Conservation (phyloP, 257 asterid genomes). For the Nicotiana knightiana region DNA sequence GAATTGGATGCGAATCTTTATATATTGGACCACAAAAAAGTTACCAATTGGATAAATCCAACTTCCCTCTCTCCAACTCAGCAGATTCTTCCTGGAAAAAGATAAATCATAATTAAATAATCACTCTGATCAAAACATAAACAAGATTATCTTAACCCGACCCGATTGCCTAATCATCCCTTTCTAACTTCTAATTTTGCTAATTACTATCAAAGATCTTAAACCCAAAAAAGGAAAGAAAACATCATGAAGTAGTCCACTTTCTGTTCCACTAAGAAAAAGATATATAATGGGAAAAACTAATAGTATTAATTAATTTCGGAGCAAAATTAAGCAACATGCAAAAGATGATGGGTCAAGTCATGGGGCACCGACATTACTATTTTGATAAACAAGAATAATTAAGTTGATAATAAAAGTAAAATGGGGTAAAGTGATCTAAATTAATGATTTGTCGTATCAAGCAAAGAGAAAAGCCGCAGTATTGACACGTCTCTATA, state of each 20-base stretch:
- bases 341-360: not conserved
- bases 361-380: not conserved
- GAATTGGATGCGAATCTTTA: constrained; percentile 38
- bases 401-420: not conserved
- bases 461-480: constrained; percentile 15
- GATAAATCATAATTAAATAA: constrained; percentile 22
- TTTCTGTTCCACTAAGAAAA: not conserved
- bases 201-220: not conserved
- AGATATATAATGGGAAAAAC: not conserved
- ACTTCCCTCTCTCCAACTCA: constrained; percentile 66
- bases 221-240: not conserved
- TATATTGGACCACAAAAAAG: constrained; percentile 20
- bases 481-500: constrained; percentile 34
- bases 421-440: not conserved
- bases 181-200: not conserved
- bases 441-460: not conserved
- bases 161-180: not conserved
- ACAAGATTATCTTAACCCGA: constrained; percentile 18
- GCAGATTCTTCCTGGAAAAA: constrained; percentile 52
- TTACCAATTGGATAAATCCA: constrained; percentile 74
- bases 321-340: not conserved
- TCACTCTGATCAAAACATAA: constrained; percentile 19
- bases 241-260: constrained; percentile 1
- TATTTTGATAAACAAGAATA: not conserved
- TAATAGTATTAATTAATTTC: not conserved